Conservation (phyloP, 1,284 basidiomycete species). For the Cutaneotrichosporon dermatis region DNA sequence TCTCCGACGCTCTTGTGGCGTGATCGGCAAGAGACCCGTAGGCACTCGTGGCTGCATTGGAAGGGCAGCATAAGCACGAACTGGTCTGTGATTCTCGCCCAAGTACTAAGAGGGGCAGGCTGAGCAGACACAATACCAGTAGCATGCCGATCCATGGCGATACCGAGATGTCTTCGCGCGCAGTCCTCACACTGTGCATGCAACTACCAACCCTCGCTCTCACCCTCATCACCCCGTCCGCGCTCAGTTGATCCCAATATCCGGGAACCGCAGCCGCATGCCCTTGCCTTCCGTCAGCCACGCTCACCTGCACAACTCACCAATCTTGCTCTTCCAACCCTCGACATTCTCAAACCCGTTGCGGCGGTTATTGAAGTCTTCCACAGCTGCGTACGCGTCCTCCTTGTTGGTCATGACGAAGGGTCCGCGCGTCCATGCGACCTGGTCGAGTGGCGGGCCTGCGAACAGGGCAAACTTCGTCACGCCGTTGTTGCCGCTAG, state of each 20-base stretch:
- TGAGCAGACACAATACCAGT: too few species aligned
- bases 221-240: too few species aligned
- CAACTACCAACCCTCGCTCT: too few species aligned
- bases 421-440: conserved; percentile 60
- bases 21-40: too few species aligned
- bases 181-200: too few species aligned
- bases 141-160: too few species aligned
- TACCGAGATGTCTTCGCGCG: too few species aligned
- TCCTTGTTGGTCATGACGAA: conserved; percentile 72
- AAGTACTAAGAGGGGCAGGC: too few species aligned
- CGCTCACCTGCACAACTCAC: conserved; percentile 16
- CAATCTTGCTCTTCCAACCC: conserved; percentile 82
- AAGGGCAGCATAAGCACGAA: too few species aligned
- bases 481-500: background rate
- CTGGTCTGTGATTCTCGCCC: too few species aligned
- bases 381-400: conserved; percentile 75
- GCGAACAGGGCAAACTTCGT: conserved; percentile 68
- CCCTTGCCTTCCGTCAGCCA: background rate
- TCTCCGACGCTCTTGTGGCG: too few species aligned
- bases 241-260: background rate
- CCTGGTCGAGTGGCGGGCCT: conserved; percentile 83
- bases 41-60: too few species aligned
- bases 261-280: background rate
- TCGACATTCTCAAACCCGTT: conserved; percentile 92
- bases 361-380: conserved; percentile 69